These are phyloP conservation scores for Tylopilus orsonianus DNA, from an alignment of 1,284 basidiomycete species.

Conservation along the genomic window DNA sequence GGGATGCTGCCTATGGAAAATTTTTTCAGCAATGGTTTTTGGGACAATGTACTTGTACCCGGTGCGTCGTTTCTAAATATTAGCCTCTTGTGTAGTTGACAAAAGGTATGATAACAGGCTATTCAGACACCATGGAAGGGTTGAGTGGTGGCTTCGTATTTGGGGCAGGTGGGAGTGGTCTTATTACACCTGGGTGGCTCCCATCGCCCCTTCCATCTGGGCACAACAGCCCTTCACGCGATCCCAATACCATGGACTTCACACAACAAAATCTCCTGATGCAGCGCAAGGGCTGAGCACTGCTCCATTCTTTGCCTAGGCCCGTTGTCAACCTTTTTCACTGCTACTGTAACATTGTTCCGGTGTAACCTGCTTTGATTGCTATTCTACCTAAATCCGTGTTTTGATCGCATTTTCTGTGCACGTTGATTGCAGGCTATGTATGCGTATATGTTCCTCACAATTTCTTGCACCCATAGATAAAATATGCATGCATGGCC, in stretches of 20 bases:
- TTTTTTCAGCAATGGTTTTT: constrained; percentile 74
- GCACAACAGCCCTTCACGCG: constrained; percentile 30
- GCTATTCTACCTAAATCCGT: constrained; percentile 4
- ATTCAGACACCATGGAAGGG: constrained; percentile 73
- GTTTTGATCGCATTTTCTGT: constrained; percentile 17
- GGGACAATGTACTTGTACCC: constrained; percentile 82
- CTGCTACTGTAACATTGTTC: constrained; percentile 2
- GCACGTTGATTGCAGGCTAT: constrained; percentile 13
- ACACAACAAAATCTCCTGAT: constrained; percentile 31
- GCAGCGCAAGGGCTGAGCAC: constrained; percentile 30
- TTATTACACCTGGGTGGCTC: constrained; percentile 38
- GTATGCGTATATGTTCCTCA: constrained; percentile 16
- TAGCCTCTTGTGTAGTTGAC: constrained; percentile 10
- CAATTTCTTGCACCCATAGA: constrained; percentile 9
- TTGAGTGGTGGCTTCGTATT: constrained; percentile 80
- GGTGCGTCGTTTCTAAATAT: constrained; percentile 46
- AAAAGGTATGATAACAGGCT: constrained; percentile 49
- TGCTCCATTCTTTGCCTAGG: background rate
- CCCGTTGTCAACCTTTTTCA: constrained; percentile 3
- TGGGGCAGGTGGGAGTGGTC: constrained; percentile 70
- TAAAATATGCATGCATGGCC: no score
- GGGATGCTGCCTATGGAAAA: constrained; percentile 74
- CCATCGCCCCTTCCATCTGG: constrained; percentile 34
- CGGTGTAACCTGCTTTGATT: constrained; percentile 2
- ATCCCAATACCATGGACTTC: constrained; percentile 28